Conservation (phyloP, 768 basidiomycete species). For the Tricholoma hemisulphureum region DNA sequence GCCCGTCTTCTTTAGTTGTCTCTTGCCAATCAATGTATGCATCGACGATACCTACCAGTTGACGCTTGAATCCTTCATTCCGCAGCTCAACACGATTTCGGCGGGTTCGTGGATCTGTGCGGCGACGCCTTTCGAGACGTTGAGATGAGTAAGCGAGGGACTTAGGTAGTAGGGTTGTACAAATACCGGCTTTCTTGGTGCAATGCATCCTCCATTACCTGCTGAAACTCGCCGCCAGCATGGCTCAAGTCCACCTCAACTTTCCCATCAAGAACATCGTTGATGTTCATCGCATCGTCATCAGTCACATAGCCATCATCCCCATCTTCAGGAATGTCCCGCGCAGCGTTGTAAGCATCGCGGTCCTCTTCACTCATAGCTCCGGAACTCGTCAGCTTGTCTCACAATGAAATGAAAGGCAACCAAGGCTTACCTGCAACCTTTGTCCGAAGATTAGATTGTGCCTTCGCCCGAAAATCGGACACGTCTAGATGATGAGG, state of each 20-base stretch:
- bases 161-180: background rate
- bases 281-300: background rate
- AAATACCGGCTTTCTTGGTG: background rate
- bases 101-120: background rate
- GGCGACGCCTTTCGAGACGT: background rate
- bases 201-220: conserved; percentile 2
- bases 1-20: background rate
- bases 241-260: background rate
- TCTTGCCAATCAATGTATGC: conserved; percentile 13
- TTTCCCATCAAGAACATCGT: background rate
- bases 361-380: background rate
- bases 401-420: background rate
- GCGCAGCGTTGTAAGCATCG: background rate
- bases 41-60: conserved; percentile 7
- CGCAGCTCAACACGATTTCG: background rate
- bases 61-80: background rate
- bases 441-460: background rate
- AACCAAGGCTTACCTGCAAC: background rate
- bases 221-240: conserved; percentile 3
- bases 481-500: background rate
- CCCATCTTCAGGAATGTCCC: background rate
- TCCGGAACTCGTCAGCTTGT: background rate
- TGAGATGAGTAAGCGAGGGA: background rate
- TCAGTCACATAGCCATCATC: background rate
- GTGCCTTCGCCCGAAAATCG: background rate